Base-by-base conservation (phyloP, 495 filamentous ascomycete genomes). In the Immersiella caudata region DNA sequence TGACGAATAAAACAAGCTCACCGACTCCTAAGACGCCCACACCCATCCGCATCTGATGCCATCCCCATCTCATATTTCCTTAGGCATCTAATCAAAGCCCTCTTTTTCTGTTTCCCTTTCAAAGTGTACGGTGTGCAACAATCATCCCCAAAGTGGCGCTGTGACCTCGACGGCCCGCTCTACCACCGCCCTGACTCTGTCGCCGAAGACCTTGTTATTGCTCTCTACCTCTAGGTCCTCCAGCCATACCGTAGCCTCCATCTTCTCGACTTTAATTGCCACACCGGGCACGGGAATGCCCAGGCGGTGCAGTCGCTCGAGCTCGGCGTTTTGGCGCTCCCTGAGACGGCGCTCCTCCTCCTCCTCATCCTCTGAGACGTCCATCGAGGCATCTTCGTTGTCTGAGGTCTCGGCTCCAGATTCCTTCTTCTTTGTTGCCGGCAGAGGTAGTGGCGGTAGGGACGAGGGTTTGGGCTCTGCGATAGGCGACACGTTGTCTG, bases 141-240 rank as follows among this genome's bases (percentile, higher is more conserved):
- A 46, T 69, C 29, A 81, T 46, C 76, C 79, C 84, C 84, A 87
- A 22, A 97, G 80, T 33, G 91, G 91, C 62, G 92, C 91, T 5
- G 93, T 90, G 18, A 92, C 91, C 82, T 97, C 95, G n/a, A 96
- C 88, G 1, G 91, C 93, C 69, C 95, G 81, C 76, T 98, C 95
- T 27, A 97, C 91, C 21, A 98, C 92, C 2, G 91, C 91, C 69
- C 89, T 86, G 7, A 99, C 90, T 56, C 95, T 80, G 74, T 96
- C 92, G 65, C 84, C 85, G 74, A 96, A 82, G 57, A 91, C 86
- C 69, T 85, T 79, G 68, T 89, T 91, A 27, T 77, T 79, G 76
- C 93, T 94, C 76, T 98, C 96, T 0, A 99, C 92, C 70, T 94
- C 92, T 56, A 98, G 75, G 56, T 88, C 86, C 82, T 98, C 94